Base-by-base conservation (phyloP, 257 asterid genomes). In the Jacaranda mimosifolia region DNA sequence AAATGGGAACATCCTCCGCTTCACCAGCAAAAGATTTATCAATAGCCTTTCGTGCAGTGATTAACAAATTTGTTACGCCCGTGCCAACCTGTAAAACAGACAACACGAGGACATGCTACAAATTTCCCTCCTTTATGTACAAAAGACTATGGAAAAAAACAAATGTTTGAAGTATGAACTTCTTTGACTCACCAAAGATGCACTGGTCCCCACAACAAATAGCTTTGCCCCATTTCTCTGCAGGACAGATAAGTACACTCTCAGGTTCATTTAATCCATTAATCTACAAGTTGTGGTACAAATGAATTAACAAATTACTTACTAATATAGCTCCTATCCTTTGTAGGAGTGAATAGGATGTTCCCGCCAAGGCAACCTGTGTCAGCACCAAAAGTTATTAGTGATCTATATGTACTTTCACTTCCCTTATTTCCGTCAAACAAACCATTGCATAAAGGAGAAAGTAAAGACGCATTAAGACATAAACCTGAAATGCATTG, bases 201-300 rank as follows among this genome's bases (percentile, higher is more conserved):
- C 97, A 79, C 97, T 18, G 45, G 99, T 89, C 67, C 99, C 99
- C 76, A 95, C 99, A 18, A 86, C 88, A 82, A 95, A 95, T 49
- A 95, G 94, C 85, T 95, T 91, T 17, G 91, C 89, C 38, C 99
- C 99, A 53, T 95, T 95, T 83, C 99, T 91, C 99, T 95, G 95
- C 83, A 76, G 51, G 75, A 76, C 40, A 68, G 76, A 49, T 9
- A 46, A 64, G 40, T 80, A 19, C 42, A 79, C 17, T 18, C 76
- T 72, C 57, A 78, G 77, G 64, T 77, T 68, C 71, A 46, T 79
- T 43, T 32, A 52, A 51, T 49, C 49, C 48, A 65, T 26, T 1
- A 53, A 63, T 56, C n/a, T 8, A 45, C 8, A 40, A 42, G 43
- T 55, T 49, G 21, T 18, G 46, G 73, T 58, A 79, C 52, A 9